Percentiles rank a stretch among this genome's conserved stretches.
phyloP scores from a whole-genome alignment of 2,329 filamentous ascomycete species.

The Aureobasidium subglaciale region DNA sequence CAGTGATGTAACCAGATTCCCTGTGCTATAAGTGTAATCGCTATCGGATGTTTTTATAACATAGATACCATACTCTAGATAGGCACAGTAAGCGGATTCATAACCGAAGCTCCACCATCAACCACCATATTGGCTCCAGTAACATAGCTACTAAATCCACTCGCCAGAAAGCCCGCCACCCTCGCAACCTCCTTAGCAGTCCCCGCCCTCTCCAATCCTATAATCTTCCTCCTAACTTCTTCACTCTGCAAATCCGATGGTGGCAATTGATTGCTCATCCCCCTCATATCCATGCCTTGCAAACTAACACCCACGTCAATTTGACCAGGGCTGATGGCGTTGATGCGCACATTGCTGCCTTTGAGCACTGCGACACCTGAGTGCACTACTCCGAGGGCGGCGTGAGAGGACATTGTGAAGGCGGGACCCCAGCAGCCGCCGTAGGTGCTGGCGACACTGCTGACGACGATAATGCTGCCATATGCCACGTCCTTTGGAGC shows the following conservation, averaged over 20 bases:
- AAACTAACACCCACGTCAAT: conserved; percentile 43
- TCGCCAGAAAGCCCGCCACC: conserved; percentile 56
- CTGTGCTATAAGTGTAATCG: too few species aligned
- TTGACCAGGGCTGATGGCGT: conserved; percentile 44
- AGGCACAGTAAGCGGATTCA: conserved; percentile 30
- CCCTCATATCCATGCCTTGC: conserved; percentile 44
- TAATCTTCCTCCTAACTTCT: conserved; percentile 43
- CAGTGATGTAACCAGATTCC: too few species aligned
- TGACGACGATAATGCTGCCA: conserved; percentile 56
- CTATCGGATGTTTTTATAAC: too few species aligned
- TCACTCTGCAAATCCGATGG: conserved; percentile 47
- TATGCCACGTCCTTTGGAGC: conserved; percentile 54
- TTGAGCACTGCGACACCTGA: conserved; percentile 52
- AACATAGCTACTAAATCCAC: conserved; percentile 56
- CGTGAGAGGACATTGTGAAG: conserved; percentile 56
- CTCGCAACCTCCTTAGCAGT: conserved; percentile 52
- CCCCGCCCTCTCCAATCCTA: conserved; percentile 53
- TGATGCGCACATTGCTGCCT: conserved; percentile 53
- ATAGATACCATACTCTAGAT: conserved; percentile 17
- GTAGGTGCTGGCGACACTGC: conserved; percentile 50
- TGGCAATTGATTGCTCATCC: conserved; percentile 48
- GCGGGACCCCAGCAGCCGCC: conserved; percentile 54
- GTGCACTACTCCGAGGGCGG: conserved; percentile 54
- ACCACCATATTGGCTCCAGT: conserved; percentile 57
- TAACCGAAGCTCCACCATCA: conserved; percentile 48